Base-by-base conservation (phyloP, 208 protist species). In the Wallacemonas sp. region DNA sequence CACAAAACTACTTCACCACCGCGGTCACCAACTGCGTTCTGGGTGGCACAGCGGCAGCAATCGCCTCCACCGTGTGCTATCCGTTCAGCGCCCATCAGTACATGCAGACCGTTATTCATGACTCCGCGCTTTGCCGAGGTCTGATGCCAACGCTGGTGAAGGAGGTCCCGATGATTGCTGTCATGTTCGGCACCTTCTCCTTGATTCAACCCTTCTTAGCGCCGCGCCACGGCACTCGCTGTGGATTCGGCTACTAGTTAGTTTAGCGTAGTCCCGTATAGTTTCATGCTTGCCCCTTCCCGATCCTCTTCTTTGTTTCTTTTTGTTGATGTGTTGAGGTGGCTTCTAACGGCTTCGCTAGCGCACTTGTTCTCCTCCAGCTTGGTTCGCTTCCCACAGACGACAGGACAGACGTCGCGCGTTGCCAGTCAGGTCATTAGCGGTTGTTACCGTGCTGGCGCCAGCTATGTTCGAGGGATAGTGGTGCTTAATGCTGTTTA, bases 21-120 rank as follows among this genome's bases (percentile, higher is more conserved):
- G 75, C 80, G 5, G 66, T 70, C 34, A 81, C 74, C 5, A 90
- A 96, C 64, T 86, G 81, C 53, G 62, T 90, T 1, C 31, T 92
- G 15, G 91, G 88, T 24, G 91, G 91, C 17, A 74, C 79, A 22
- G 84, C 91, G 8, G 91, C 91, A 9, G 84, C 76, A 19, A 82
- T 94, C 19, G 91, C 91, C 11, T 83, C 84, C 8, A 93, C 88
- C n/a, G 67, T 93, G 24, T 94, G 86, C 66, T 96, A 96, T 66
- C 91, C 91, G 4, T 73, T 86, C 58, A 91, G 84, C 59, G 91
- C 91, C 17, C 87, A 94, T 61, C 72, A 75, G 56, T 96, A 96
- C 67, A 78, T 93, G 68, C 91, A 96, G 61, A 96, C 91, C 2
- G 88, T 96, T 21, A 96, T 96, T 64, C 78, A 96, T 67, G 91